Conservation (phyloP, 2,329 filamentous ascomycete genomes). For the Cladophialophora bantiana region DNA sequence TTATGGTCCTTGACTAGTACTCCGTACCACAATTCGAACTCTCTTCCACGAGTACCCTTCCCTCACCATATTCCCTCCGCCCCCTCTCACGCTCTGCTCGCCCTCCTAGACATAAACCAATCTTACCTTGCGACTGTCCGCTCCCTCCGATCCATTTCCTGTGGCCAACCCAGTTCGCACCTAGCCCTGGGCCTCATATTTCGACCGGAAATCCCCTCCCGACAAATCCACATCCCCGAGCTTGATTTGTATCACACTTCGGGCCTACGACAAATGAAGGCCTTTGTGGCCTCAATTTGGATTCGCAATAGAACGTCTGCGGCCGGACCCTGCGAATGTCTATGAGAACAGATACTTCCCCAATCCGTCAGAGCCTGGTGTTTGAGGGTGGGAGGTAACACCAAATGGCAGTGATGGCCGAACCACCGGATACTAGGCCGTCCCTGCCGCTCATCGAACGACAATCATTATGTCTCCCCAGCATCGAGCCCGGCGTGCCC, state of each 20-base stretch:
- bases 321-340: neutral
- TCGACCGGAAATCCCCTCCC: constrained; percentile 1
- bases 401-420: constrained; percentile 25
- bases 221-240: constrained; percentile 1
- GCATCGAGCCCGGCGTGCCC: constrained; percentile 51
- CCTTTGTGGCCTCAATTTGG: constrained; percentile 5
- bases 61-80: constrained; percentile 2
- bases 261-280: constrained; percentile 11
- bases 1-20: neutral
- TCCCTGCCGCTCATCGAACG: constrained; percentile 43
- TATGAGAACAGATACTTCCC: constrained; percentile 1
- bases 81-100: neutral
- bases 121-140: neutral
- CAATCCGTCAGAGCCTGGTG: constrained; percentile 13
- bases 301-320: neutral
- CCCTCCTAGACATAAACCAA: neutral
- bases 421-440: constrained; percentile 3
- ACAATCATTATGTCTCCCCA: constrained; percentile 52
- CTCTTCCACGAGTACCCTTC: neutral
- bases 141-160: neutral
- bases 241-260: neutral
- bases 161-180: neutral
- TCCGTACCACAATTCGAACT: constrained; percentile 4
- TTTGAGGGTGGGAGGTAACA: neutral
- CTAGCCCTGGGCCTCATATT: neutral